These are phyloP conservation scores for Hypoxylon sp. DNA, from an alignment of 2,329 filamentous ascomycete species.

Conservation along the genomic window DNA sequence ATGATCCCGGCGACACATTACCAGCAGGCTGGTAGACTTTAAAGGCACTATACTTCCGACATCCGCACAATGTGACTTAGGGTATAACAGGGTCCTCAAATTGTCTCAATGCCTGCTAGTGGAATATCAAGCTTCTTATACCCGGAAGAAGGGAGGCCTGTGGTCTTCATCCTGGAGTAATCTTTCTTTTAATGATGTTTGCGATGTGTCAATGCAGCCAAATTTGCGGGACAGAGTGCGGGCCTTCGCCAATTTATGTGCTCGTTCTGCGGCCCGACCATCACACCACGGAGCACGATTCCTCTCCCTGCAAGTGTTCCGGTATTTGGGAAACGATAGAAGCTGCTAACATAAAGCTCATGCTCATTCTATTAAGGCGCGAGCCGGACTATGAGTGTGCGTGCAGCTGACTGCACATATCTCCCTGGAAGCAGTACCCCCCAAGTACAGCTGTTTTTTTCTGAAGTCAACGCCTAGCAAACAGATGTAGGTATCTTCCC, in stretches of 20 bases:
- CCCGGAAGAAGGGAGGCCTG: neutral
- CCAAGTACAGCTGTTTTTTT: neutral
- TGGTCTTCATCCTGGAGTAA: neutral
- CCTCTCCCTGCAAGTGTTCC: neutral
- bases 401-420: too few relatives aligned
- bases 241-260: neutral
- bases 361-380: neutral
- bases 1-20: neutral
- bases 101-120: neutral
- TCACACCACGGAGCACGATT: neutral
- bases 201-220: neutral
- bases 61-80: neutral
- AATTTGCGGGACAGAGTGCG: neutral
- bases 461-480: neutral
- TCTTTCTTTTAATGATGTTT: neutral
- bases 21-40: neutral
- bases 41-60: constrained; percentile 9
- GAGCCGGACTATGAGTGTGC: too few relatives aligned
- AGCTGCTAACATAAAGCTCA: neutral
- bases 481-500: neutral
- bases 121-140: neutral
- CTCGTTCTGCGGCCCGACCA: neutral
- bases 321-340: too few relatives aligned
- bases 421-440: neutral
- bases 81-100: neutral